A percentile compares a stretch with the other conserved stretches of the same genome.
Evolutionary conservation across 495 filamentous ascomycete genomes (phyloP).

Genomic region (Lophiotrema nucula): DNA sequence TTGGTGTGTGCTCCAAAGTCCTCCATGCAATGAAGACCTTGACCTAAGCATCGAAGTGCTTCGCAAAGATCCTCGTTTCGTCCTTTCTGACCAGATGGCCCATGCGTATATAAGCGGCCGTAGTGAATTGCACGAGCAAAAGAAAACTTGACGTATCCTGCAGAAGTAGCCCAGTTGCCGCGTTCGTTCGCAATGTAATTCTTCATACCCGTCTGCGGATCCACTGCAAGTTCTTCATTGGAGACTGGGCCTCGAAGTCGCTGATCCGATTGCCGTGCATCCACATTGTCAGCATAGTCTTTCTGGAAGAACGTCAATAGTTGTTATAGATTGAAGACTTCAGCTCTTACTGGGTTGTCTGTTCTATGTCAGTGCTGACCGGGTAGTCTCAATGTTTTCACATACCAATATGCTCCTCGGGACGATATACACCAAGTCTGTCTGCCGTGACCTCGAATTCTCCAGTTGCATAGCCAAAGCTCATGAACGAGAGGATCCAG

Average conservation of each 20-base stretch:
- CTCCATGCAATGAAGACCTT: slow-evolving; percentile 89
- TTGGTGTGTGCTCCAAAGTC: slow-evolving; percentile 97
- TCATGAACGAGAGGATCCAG: slow-evolving; percentile 89
- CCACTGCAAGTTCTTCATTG: slow-evolving; percentile 75
- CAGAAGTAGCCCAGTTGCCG: slow-evolving; percentile 80
- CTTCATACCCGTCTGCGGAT: slow-evolving; percentile 89
- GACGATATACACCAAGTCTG: slow-evolving; percentile 84
- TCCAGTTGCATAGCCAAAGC: slow-evolving; percentile 91
- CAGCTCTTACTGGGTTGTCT: slow-evolving; percentile 18
- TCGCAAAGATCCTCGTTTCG: slow-evolving; percentile 86
- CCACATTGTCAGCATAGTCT: slow-evolving; percentile 83
- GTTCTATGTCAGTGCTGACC: not conserved
- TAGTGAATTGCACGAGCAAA: slow-evolving; percentile 84
- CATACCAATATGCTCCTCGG: slow-evolving; percentile 94
- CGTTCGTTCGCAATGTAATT: slow-evolving; percentile 95
- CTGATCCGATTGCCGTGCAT: slow-evolving; percentile 81
- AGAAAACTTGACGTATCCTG: slow-evolving; percentile 86
- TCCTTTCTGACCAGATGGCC: slow-evolving; percentile 58
- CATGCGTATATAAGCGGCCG: slow-evolving; percentile 79
- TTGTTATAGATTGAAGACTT: not conserved
- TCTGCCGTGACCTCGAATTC: slow-evolving; percentile 97
- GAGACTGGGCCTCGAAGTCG: slow-evolving; percentile 76
- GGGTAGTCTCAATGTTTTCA: slow-evolving; percentile 40
- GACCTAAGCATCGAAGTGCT: slow-evolving; percentile 82
- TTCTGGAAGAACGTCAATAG: slow-evolving; percentile 42